phyloP scores from a whole-genome alignment of 1,139 yeast species.

The Eremothecium sinecaudum region DNA sequence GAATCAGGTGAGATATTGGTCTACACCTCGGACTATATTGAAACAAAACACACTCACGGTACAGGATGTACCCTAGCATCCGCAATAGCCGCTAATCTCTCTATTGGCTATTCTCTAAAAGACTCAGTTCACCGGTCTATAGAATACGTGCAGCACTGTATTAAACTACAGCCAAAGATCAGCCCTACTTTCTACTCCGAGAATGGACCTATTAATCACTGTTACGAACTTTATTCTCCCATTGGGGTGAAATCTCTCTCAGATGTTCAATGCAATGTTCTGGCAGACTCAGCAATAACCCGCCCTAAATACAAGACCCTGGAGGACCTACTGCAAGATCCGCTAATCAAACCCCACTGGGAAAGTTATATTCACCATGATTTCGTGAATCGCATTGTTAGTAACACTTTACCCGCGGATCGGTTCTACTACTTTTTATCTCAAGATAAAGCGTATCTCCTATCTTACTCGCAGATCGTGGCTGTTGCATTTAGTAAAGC shows the following conservation, averaged over 20 bases:
- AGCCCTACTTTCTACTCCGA: slow-evolving; percentile 33
- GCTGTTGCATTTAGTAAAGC: not conserved
- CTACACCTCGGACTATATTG: slow-evolving; percentile 42
- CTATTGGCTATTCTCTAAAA: slow-evolving; percentile 39
- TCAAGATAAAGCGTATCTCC: not conserved
- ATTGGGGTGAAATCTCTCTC: slow-evolving; percentile 32
- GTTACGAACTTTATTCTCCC: slow-evolving; percentile 35
- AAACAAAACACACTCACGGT: slow-evolving; percentile 64
- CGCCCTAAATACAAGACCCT: slow-evolving; percentile 47
- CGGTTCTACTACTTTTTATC: not conserved
- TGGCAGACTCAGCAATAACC: slow-evolving; percentile 37
- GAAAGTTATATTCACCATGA: not conserved
- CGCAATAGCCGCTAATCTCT: slow-evolving; percentile 67
- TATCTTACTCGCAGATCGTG: not conserved
- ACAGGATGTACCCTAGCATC: slow-evolving; percentile 88
- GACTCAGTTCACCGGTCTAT: slow-evolving; percentile 50
- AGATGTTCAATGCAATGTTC: slow-evolving; percentile 45
- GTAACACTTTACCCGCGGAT: not conserved
- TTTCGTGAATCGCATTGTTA: not conserved
- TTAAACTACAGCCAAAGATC: slow-evolving; percentile 41
- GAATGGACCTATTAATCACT: slow-evolving; percentile 69
- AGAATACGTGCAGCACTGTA: slow-evolving; percentile 59
- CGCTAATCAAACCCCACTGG: slow-evolving; percentile 1
- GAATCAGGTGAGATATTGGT: slow-evolving; percentile 35
- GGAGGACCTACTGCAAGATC: slow-evolving; percentile 28